phyloP scores from a whole-genome alignment of 2,329 filamentous ascomycete genomes.

The Alternaria angustiovoidea region DNA sequence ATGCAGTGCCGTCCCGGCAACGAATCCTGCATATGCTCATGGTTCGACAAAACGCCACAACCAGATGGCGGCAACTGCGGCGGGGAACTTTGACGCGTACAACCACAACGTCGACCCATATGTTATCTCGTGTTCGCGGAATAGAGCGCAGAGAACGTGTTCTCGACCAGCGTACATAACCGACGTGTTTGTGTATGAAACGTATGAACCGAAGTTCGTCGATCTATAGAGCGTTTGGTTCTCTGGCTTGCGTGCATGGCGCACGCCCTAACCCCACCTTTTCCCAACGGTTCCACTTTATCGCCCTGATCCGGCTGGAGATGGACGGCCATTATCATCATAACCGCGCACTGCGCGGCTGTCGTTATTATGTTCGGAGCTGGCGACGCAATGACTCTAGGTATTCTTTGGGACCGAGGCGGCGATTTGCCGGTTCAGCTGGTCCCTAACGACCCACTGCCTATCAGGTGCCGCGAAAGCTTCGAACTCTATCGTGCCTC shows the following conservation, averaged over 20 bases:
- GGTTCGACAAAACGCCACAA: constrained; percentile 8
- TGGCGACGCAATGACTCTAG: constrained; percentile 12
- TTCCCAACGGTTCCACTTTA: constrained; percentile 31
- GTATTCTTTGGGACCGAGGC: constrained; percentile 17
- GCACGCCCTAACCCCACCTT: constrained; percentile 29
- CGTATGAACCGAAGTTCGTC: constrained; percentile 40
- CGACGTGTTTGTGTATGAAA: constrained; percentile 8
- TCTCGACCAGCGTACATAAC: constrained; percentile 10
- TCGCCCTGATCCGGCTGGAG: constrained; percentile 15
- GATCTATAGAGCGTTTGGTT: constrained; percentile 26
- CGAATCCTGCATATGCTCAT: constrained; percentile 1
- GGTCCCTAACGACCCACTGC: constrained; percentile 25
- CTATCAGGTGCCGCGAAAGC: constrained; percentile 29
- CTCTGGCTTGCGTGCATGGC: constrained; percentile 23
- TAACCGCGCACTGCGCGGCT: constrained; percentile 47
- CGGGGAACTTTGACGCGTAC: background rate
- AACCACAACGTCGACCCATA: background rate
- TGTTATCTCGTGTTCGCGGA: constrained; percentile 7
- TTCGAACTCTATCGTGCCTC: constrained; percentile 28
- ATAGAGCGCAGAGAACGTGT: constrained; percentile 9
- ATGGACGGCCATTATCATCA: constrained; percentile 12
- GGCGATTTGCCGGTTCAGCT: constrained; percentile 14
- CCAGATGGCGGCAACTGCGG: constrained; percentile 9
- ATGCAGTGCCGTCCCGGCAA: constrained; percentile 11
- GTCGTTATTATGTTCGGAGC: constrained; percentile 7